A percentile compares a stretch with the other conserved stretches of the same genome.
phyloP scores from a whole-genome alignment of 169 alveolate genomes.

The Amoebophrya sp. region DNA sequence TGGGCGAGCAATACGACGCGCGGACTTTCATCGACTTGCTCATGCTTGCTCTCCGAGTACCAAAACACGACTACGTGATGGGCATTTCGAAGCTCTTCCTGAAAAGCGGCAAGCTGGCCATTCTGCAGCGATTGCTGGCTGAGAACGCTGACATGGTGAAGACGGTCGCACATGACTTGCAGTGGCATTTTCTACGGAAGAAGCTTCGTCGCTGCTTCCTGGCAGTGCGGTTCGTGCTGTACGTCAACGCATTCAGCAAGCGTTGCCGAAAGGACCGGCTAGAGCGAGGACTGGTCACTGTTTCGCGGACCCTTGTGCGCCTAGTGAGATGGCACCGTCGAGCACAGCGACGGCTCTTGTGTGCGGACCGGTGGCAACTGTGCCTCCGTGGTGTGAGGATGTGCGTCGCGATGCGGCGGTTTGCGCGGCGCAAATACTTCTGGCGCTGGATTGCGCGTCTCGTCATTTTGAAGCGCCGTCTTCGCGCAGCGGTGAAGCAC shows the following conservation, averaged over 20 bases:
- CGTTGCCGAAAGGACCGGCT: not conserved
- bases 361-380: not conserved
- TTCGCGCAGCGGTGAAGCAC: not conserved
- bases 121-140: not conserved
- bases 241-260: not conserved
- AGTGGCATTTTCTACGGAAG: not conserved
- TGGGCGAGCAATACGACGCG: too few species aligned
- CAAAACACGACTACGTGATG: constrained; percentile 10
- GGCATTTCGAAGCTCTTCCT: not conserved
- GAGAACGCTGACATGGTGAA: not conserved
- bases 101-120: not conserved
- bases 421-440: too few species aligned
- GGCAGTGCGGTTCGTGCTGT: not conserved
- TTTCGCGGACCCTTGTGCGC: not conserved
- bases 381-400: not conserved
- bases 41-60: not conserved
- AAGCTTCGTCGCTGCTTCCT: not conserved
- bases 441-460: too few species aligned
- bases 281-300: not conserved
- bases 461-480: not conserved
- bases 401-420: not conserved
- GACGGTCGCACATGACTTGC: not conserved
- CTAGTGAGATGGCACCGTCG: not conserved
- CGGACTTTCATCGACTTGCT: not conserved
- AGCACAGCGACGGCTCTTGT: not conserved